A percentile compares a stretch with the other conserved stretches of the same genome.
Conservation (phyloP, 768 basidiomycete genomes). For the Pleurotus salmoneostramineus region DNA sequence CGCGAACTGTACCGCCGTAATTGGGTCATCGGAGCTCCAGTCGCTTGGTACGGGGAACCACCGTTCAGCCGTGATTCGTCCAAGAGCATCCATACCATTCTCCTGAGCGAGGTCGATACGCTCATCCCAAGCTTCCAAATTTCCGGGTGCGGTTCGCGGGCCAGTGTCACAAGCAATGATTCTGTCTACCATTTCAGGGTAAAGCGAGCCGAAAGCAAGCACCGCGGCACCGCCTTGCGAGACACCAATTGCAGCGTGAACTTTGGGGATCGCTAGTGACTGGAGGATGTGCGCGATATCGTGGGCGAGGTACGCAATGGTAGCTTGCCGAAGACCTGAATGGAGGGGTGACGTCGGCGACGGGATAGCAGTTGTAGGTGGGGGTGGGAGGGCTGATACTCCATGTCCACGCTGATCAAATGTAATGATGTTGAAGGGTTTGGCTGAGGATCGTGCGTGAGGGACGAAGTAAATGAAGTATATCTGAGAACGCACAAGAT, state of each 20-base stretch:
- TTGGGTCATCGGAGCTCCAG: slow-evolving; percentile 10
- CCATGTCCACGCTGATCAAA: slow-evolving; percentile 54
- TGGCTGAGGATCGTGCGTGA: slow-evolving; percentile 9
- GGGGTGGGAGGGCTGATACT: slow-evolving; percentile 29
- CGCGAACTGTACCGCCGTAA: slow-evolving; percentile 7
- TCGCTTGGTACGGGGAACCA: slow-evolving; percentile 38
- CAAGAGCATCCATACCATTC: slow-evolving; percentile 38
- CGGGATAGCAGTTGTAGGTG: slow-evolving; percentile 4
- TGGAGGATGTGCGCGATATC: slow-evolving; percentile 38
- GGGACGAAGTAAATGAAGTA: background rate
- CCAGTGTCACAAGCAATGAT: slow-evolving; percentile 48
- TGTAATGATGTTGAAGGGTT: slow-evolving; percentile 41
- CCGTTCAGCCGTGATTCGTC: slow-evolving; percentile 35
- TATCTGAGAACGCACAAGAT: background rate
- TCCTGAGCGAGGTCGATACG: slow-evolving; percentile 33
- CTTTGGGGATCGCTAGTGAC: slow-evolving; percentile 27
- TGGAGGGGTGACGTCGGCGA: slow-evolving; percentile 29
- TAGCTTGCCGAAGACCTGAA: slow-evolving; percentile 18
- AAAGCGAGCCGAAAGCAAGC: slow-evolving; percentile 40
- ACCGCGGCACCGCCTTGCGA: slow-evolving; percentile 51
- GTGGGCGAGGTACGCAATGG: slow-evolving; percentile 40
- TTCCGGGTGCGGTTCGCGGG: slow-evolving; percentile 38
- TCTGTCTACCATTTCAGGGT: slow-evolving; percentile 28
- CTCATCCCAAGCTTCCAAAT: slow-evolving; percentile 45
- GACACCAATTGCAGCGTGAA: slow-evolving; percentile 46